phyloP scores from a whole-genome alignment of 2,329 filamentous ascomycete genomes.

The Acrodontium crateriforme region DNA sequence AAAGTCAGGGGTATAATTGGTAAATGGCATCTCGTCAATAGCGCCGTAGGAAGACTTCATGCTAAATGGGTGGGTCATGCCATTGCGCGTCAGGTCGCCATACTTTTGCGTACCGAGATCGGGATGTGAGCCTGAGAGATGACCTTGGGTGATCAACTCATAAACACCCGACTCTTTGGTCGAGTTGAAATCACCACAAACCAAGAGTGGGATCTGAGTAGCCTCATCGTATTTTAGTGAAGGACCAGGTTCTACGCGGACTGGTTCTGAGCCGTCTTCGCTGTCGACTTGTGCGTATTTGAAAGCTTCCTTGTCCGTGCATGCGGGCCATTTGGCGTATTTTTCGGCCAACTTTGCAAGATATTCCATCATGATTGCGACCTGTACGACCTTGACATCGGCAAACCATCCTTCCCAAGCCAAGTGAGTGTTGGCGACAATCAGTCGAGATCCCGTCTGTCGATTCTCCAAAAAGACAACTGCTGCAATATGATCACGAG shows the following conservation, averaged over 20 bases:
- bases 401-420: conserved; percentile 86
- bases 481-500: conserved; percentile 90
- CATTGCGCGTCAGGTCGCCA: conserved; percentile 81
- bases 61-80: conserved; percentile 89
- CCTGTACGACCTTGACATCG: conserved; percentile 94
- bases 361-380: conserved; percentile 86
- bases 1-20: conserved; percentile 94
- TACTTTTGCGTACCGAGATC: conserved; percentile 75
- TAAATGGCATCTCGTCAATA: conserved; percentile 79
- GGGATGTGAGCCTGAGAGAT: conserved; percentile 60
- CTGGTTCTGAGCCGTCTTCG: conserved; percentile 34
- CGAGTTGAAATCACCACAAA: conserved; percentile 96
- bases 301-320: conserved; percentile 39
- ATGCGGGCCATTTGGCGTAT: conserved; percentile 65
- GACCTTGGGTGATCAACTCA: conserved; percentile 72
- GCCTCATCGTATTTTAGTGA: conserved; percentile 78
- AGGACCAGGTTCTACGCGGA: conserved; percentile 50
- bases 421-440: conserved; percentile 86
- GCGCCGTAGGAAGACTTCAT: conserved; percentile 79
- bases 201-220: conserved; percentile 75
- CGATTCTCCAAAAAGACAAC: conserved; percentile 88
- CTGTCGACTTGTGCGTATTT: conserved; percentile 34
- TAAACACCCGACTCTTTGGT: conserved; percentile 77
- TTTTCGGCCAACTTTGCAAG: conserved; percentile 74
- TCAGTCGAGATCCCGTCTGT: conserved; percentile 74